These are phyloP conservation scores for Parasitella parasitica DNA, from an alignment of 371 early-diverging fungal genomes.

Conservation along the genomic window DNA sequence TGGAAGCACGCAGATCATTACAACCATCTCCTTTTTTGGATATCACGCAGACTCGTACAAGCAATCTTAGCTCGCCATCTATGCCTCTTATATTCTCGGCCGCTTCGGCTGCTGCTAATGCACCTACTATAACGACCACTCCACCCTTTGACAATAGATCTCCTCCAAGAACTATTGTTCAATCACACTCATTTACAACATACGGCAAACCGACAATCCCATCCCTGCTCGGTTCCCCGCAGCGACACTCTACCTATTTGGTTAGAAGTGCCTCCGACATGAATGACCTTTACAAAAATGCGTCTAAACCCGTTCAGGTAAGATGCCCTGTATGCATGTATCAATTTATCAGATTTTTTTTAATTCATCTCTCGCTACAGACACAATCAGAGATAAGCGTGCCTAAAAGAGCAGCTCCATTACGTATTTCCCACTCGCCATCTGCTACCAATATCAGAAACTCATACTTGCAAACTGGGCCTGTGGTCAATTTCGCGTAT, in stretches of 20 bases:
- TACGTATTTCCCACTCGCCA: not conserved
- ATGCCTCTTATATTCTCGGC: constrained; percentile 16
- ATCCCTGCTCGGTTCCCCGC: not conserved
- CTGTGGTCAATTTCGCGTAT: not conserved
- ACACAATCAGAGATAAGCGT: constrained; percentile 8
- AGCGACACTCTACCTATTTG: not conserved
- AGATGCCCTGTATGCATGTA: not conserved
- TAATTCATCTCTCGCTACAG: not conserved
- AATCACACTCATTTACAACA: constrained; percentile 16
- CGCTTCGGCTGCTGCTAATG: not conserved
- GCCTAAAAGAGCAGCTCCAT: not conserved
- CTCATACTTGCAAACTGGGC: not conserved
- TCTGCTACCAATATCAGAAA: not conserved
- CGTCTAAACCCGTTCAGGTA: constrained; percentile 16
- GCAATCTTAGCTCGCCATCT: constrained; percentile 14
- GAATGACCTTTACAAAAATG: not conserved
- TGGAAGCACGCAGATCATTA: constrained; percentile 16
- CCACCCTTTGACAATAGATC: not conserved
- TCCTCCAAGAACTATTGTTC: not conserved
- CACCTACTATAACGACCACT: not conserved
- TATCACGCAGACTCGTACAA: not conserved
- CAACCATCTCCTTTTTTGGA: constrained; percentile 15
- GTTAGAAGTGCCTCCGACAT: constrained; percentile 8
- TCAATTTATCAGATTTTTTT: not conserved
- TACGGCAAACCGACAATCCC: not conserved